phyloP scores from a whole-genome alignment of 257 asterid species.

The Avicennia marina region DNA sequence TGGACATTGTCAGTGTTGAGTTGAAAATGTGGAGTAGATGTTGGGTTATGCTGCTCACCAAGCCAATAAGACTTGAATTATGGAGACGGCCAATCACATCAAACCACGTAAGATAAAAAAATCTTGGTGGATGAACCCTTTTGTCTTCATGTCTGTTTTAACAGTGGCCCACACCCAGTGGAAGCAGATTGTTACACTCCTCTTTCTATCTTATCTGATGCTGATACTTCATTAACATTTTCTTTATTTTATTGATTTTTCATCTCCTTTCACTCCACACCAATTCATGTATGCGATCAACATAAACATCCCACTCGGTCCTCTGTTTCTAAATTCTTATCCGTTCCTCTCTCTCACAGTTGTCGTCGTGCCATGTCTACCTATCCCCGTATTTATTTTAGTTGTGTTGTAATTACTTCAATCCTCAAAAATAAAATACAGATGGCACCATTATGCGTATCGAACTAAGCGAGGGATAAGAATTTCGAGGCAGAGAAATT shows the following conservation, averaged over 20 bases:
- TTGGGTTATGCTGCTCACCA: constrained; percentile 7
- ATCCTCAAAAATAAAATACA: no score
- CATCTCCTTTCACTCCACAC: constrained; percentile 37
- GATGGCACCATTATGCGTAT: no score
- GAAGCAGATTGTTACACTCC: constrained; percentile 23
- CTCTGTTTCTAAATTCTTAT: no score
- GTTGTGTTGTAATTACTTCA: no score
- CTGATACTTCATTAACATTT: constrained; percentile 34
- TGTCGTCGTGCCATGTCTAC: no score
- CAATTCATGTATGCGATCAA: constrained; percentile 24
- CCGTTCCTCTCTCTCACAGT: no score
- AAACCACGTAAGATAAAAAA: constrained; percentile 35
- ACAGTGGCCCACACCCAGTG: constrained; percentile 34
- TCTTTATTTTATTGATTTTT: constrained; percentile 34
- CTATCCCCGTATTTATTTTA: no score
- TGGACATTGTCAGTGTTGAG: constrained; percentile 2
- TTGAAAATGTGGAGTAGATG: neutral
- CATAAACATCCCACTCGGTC: constrained; percentile 13
- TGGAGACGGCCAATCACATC: constrained; percentile 37
- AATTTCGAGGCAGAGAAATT: no score
- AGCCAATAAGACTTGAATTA: constrained; percentile 38
- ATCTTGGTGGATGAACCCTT: constrained; percentile 35
- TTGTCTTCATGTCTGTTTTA: constrained; percentile 44
- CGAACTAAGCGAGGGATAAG: no score
- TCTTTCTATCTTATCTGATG: constrained; percentile 30